Base-by-base conservation (phyloP, 2,329 filamentous ascomycete genomes). In the Alternaria tenuissima region DNA sequence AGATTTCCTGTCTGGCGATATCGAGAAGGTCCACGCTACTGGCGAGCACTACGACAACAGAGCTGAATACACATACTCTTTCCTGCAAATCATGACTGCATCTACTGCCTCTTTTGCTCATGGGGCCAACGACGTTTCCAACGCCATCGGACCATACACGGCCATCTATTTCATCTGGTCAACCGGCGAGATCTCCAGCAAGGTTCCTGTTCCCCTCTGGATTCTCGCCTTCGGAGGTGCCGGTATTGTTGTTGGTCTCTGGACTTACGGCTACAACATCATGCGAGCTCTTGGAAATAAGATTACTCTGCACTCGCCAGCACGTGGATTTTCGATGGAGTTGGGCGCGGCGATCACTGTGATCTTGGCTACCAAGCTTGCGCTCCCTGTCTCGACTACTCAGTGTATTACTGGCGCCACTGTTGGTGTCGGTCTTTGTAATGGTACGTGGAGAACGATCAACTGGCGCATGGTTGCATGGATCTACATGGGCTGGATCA, bases 41-140 rank as follows among this genome's bases (percentile, higher is more conserved):
- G 87, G 85, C 2, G 77, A 82, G 28, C 87, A 88, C 72, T 90
- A 85, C 76, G 83, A 88, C 69, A 89, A 90, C 77, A 83, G 85
- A 63, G 81, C 82, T 30, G 82, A 84, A 67, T 81, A 84, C 69
- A 75, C 81, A 14, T 84, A 79, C 74, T 81, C 81, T 1, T 84
- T 75, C 65, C 64, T 76, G 5, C 76, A 78, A 53, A 68, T 77
- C 53, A 52, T 80, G 47, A 77, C 89, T 43, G 89, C 89, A 59
- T 89, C 88, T 77, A 91, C 89, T 39, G 88, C 89, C 4, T 91
- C 89, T 1, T 91, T 92, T 70, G 88, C 89, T 1, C 89, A 91
- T 76, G 88, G 88, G 20, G 88, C 88, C 66, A 91, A 90, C 76
- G 88, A 90, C 61, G 85, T 90, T 20, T 81, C 85, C 65, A 90